Evolutionary conservation across 2,329 filamentous ascomycete species (phyloP).

Genomic region (Emydomyces testavorans): DNA sequence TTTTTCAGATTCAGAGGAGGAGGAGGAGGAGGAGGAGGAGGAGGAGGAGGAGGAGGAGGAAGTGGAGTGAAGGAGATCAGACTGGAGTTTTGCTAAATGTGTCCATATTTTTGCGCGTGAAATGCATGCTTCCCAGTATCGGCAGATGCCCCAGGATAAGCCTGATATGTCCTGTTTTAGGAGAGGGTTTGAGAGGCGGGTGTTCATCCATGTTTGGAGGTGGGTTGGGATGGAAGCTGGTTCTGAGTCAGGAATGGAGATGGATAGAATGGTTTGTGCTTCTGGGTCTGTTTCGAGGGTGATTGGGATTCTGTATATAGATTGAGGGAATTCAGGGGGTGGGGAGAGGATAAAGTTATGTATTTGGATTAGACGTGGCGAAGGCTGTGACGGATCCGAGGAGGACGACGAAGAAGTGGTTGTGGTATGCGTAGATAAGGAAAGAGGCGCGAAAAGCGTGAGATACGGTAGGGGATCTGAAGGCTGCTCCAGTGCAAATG

Average conservation of each 20-base stretch:
- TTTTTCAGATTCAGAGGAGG: not conserved
- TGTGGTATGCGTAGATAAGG: slow-evolving; percentile 35
- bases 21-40: too few relatives aligned
- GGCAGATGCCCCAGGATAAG: slow-evolving; percentile 33
- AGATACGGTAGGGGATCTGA: slow-evolving; percentile 56
- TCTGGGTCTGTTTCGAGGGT: slow-evolving; percentile 29
- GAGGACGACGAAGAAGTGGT: slow-evolving; percentile 4
- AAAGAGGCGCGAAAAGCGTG: slow-evolving; percentile 58
- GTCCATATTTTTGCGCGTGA: slow-evolving; percentile 32
- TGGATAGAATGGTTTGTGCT: slow-evolving; percentile 26
- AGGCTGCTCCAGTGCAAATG: slow-evolving; percentile 44
- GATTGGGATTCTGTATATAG: slow-evolving; percentile 26
- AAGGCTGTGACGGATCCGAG: slow-evolving; percentile 13
- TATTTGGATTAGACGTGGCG: slow-evolving; percentile 23
- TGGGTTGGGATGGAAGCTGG: slow-evolving; percentile 20
- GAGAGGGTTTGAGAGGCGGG: slow-evolving; percentile 27
- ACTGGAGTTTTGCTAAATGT: slow-evolving; percentile 7
- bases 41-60: not conserved
- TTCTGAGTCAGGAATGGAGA: slow-evolving; percentile 20
- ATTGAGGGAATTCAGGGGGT: slow-evolving; percentile 28
- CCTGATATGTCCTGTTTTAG: slow-evolving; percentile 30
- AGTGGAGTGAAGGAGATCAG: not conserved
- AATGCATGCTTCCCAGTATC: slow-evolving; percentile 33
- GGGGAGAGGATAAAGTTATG: slow-evolving; percentile 29
- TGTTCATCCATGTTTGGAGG: slow-evolving; percentile 28